These are phyloP conservation scores for Podaxis mareebaensis DNA, from an alignment of 768 basidiomycete genomes.

Conservation along the genomic window DNA sequence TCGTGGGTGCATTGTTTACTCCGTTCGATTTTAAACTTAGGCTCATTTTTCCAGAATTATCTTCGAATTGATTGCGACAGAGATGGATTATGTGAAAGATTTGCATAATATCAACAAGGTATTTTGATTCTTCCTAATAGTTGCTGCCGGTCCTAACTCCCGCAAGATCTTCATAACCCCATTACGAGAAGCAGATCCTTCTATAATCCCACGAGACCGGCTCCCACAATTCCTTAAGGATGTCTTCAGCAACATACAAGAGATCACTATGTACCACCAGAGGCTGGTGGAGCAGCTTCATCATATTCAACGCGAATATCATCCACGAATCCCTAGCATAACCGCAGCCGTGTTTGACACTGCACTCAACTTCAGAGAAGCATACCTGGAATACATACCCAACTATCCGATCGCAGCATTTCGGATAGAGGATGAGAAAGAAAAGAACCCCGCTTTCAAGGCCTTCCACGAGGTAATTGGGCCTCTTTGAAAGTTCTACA, in stretches of 20 bases:
- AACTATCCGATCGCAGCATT: conserved; percentile 93
- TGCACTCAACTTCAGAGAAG: conserved; percentile 88
- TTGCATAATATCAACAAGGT: conserved; percentile 74
- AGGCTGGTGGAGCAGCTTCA: conserved; percentile 78
- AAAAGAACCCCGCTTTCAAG: conserved; percentile 75
- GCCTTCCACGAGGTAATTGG: conserved; percentile 71
- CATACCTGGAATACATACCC: conserved; percentile 90
- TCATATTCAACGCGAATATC: conserved; percentile 85
- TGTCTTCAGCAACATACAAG: conserved; percentile 86
- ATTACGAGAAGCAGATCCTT: conserved; percentile 70
- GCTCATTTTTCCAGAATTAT: conserved; percentile 58
- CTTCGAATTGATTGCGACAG: conserved; percentile 93
- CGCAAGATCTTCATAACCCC: conserved; percentile 81
- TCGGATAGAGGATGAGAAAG: conserved; percentile 85
- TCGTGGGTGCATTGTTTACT: conserved; percentile 52
- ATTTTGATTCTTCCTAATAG: neutral
- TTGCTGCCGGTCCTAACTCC: neutral
- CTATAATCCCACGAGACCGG: conserved; percentile 72
- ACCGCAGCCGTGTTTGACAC: conserved; percentile 87
- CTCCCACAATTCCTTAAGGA: conserved; percentile 80
- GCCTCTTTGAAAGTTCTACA: neutral
- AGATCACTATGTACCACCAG: conserved; percentile 74
- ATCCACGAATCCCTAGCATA: conserved; percentile 76
- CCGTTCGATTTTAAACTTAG: conserved; percentile 6
- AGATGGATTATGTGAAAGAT: conserved; percentile 97